A percentile compares a stretch with the other conserved stretches of the same genome.
Conservation (phyloP, 371 early-diverging fungal genomes). For the Funneliformis caledonium region DNA sequence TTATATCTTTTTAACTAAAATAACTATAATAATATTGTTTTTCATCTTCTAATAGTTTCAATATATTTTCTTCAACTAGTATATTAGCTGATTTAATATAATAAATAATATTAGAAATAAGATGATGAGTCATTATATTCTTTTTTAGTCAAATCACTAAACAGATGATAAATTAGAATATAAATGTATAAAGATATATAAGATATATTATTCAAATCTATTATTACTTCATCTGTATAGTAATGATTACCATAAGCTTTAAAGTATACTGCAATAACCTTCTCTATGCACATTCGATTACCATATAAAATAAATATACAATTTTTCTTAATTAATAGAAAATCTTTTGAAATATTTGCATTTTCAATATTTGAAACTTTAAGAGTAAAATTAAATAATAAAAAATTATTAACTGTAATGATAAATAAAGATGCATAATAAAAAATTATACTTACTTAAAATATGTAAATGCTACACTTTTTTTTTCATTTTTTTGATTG, state of each 20-base stretch:
- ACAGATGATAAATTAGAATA: not conserved
- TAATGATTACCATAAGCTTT: not conserved
- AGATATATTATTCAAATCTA: not conserved
- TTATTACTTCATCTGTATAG: not conserved
- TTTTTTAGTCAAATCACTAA: not conserved
- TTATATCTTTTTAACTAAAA: not conserved
- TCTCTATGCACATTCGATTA: not conserved
- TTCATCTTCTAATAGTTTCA: not conserved
- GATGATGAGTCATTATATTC: not conserved
- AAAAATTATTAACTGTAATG: not conserved
- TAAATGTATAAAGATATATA: constrained; percentile 7
- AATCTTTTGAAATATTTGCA: constrained; percentile 2
- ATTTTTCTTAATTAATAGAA: not conserved
- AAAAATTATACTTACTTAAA: not conserved
- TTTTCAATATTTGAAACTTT: not conserved
- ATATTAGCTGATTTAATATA: not conserved
- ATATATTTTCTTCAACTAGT: not conserved
- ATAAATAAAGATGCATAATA: not conserved
- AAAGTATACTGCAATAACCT: not conserved
- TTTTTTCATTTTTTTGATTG: not conserved
- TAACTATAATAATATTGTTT: not conserved
- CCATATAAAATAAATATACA: not conserved
- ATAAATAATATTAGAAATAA: constrained; percentile 3
- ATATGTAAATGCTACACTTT: not conserved
- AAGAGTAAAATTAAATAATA: not conserved